A percentile compares a stretch with the other conserved stretches of the same genome.
Evolutionary conservation across 2,329 filamentous ascomycete genomes (phyloP).

Genomic region (Botrytis pseudocinerea): DNA sequence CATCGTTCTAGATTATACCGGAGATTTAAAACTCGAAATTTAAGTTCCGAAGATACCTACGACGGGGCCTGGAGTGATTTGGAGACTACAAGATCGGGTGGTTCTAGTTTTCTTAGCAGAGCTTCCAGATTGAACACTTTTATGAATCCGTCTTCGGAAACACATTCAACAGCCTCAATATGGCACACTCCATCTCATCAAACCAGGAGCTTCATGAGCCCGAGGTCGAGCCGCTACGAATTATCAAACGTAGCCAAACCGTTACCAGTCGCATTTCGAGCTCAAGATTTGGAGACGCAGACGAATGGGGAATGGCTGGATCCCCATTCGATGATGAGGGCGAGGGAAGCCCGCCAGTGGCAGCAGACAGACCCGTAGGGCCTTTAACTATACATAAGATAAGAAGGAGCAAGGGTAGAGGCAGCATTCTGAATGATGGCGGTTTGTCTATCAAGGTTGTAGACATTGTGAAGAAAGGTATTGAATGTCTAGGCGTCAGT

Average conservation of each 20-base stretch:
- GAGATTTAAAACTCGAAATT: constrained; percentile 2
- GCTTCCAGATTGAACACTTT: constrained; percentile 36
- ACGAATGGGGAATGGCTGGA: constrained; percentile 30
- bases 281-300: constrained; percentile 28
- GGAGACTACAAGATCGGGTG: constrained; percentile 39
- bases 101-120: constrained; percentile 19
- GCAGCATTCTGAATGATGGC: constrained; percentile 29
- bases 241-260: constrained; percentile 48
- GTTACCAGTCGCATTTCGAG: constrained; percentile 34
- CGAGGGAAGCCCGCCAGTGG: constrained; percentile 36
- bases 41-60: constrained; percentile 32
- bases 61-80: constrained; percentile 44
- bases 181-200: constrained; percentile 43
- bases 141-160: constrained; percentile 30
- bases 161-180: constrained; percentile 31
- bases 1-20: constrained; percentile 32
- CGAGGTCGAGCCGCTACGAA: constrained; percentile 49
- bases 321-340: constrained; percentile 30
- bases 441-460: constrained; percentile 27
- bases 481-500: background rate
- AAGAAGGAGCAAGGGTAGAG: constrained; percentile 33
- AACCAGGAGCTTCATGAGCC: constrained; percentile 41
- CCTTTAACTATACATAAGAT: constrained; percentile 36
- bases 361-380: constrained; percentile 36
- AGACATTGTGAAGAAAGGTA: background rate